Base-by-base conservation (phyloP, 345 rosid species). In the Carallia pectinifolia region DNA sequence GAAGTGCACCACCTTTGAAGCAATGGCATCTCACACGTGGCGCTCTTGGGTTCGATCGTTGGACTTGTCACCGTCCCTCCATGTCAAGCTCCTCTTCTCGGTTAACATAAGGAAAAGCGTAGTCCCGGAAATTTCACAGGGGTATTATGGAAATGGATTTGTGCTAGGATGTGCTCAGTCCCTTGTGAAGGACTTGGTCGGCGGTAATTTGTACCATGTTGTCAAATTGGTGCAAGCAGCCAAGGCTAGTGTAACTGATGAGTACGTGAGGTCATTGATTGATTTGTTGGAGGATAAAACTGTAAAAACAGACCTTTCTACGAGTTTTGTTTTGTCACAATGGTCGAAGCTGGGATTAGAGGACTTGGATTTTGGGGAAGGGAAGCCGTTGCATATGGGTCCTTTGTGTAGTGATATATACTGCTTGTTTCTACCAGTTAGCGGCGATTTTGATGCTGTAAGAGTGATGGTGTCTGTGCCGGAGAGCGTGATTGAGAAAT, bases 21-120 rank as follows among this genome's bases (percentile, higher is more conserved):
- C 81, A 9, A 77, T 92, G n/a, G 97, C 99, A 9, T 80, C 97
- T 34, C 97, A 94, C 96, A 85, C 99, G 53, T 94, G 99, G 99
- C 87, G 89, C n/a, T 86, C 88, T 5, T 33, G 34, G 34, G 34
- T 33, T 33, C 80, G 71, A 5, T 77, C 97, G 12, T 76, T 94
- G n/a, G 89, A 82, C 65, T 37, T 90, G 18, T 65, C 90, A 7
- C 76, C 85, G 7, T 75, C 86, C 7, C 80, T 80, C 40, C 34
- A 19, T 64, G 86, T 87, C 50, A 91, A 90, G 85, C 93, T 95
- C 23, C 76, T 92, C 2, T 95, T 92, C 85, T 92, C 99, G 0
- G 86, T 87, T 60, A 92, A 86, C 61, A 75, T 95, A 2, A 82
- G 99, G 54, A 81, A 71, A 53, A 84, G 64, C 62, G 27, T 92